Evolutionary conservation across 805 yeast species (phyloP).

Genomic region (Saccharomyces eubayanus): DNA sequence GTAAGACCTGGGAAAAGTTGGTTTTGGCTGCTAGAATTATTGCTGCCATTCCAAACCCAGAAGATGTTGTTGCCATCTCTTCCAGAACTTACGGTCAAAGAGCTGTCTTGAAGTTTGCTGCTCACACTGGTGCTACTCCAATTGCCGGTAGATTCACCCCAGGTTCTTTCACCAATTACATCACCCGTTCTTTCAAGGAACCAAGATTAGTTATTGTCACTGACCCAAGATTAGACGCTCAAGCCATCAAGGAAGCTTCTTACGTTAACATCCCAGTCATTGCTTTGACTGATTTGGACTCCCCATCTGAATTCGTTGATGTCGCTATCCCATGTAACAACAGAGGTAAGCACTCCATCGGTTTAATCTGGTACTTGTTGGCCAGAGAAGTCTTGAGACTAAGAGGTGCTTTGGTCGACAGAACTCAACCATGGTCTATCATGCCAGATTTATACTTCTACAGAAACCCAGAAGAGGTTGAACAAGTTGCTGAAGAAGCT

Average conservation of each 20-base stretch:
- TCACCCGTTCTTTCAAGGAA: constrained; percentile 98
- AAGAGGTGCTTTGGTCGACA: constrained; percentile 91
- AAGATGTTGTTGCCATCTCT: constrained; percentile 97
- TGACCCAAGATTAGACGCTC: constrained; percentile 99
- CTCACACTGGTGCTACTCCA: constrained; percentile 98
- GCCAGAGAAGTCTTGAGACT: constrained; percentile 97
- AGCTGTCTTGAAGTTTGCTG: constrained; percentile 96
- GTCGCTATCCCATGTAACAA: constrained; percentile 99
- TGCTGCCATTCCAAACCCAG: constrained; percentile 98
- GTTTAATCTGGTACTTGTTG: constrained; percentile 97
- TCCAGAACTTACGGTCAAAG: constrained; percentile 99
- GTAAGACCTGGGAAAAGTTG: constrained; percentile 98
- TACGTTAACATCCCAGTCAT: constrained; percentile 99
- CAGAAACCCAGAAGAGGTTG: constrained; percentile 99
- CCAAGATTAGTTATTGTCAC: constrained; percentile 97
- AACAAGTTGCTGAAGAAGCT: constrained; percentile 56
- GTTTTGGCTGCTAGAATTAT: constrained; percentile 99
- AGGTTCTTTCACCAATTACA: constrained; percentile 98
- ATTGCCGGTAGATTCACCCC: constrained; percentile 99
- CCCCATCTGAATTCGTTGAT: constrained; percentile 95
- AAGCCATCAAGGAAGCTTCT: constrained; percentile 98
- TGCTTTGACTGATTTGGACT: constrained; percentile 94
- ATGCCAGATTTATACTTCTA: constrained; percentile 99
- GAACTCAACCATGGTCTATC: constrained; percentile 91
- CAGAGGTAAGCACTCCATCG: constrained; percentile 98